These are phyloP conservation scores for Collybiopsis confluens DNA, from an alignment of 768 basidiomycete species.

Conservation along the genomic window DNA sequence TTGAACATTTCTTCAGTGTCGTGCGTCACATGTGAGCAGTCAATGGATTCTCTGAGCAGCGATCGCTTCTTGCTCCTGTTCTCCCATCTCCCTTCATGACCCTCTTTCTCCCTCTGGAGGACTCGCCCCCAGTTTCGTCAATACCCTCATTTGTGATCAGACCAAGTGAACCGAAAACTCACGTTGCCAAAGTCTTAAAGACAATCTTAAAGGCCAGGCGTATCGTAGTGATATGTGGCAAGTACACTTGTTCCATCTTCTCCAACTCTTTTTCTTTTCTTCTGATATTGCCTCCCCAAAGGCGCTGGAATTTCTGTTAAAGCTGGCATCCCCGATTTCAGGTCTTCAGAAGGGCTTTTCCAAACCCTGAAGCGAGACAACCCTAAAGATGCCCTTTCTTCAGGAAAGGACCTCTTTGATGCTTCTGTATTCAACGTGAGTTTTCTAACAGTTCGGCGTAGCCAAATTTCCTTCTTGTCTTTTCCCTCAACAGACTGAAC, in stretches of 20 bases:
- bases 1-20: too few relatives aligned
- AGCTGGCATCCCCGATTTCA: constrained; percentile 88
- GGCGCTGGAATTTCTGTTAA: constrained; percentile 88
- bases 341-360: constrained; percentile 78
- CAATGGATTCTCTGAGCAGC: neutral
- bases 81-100: constrained; percentile 41
- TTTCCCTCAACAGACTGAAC: constrained; percentile 51
- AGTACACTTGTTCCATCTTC: too few relatives aligned
- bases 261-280: constrained; percentile 6
- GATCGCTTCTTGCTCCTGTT: neutral
- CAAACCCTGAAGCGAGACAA: constrained; percentile 74
- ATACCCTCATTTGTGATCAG: constrained; percentile 53
- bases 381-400: constrained; percentile 62
- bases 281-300: constrained; percentile 20
- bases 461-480: neutral
- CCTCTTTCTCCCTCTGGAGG: constrained; percentile 57
- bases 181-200: constrained; percentile 53
- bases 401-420: constrained; percentile 87
- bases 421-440: constrained; percentile 85
- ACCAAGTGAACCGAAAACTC: constrained; percentile 39
- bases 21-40: neutral
- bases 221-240: constrained; percentile 84
- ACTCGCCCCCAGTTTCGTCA: constrained; percentile 39
- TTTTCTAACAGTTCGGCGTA: neutral
- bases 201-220: constrained; percentile 76